Percentiles rank a stretch among this genome's conserved stretches.
Conservation (phyloP, 441 rosid species). For the Eruca vesicaria region DNA sequence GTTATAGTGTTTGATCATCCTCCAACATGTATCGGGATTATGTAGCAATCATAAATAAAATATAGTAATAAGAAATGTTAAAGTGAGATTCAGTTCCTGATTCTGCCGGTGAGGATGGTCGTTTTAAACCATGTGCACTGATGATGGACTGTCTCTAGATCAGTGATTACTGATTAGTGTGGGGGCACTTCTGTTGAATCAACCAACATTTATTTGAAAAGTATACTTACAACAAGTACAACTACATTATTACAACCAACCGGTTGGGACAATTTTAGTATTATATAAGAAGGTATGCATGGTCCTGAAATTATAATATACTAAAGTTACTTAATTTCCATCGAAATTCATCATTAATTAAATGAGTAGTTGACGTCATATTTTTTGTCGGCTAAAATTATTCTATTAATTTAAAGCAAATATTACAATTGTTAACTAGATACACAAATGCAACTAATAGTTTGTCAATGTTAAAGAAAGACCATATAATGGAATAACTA, state of each 20-base stretch:
- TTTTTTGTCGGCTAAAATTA: neutral
- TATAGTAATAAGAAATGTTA: neutral
- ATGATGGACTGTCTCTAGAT: neutral
- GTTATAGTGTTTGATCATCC: neutral
- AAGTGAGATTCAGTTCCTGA: constrained; percentile 12
- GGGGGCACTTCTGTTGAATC: neutral
- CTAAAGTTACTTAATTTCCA: neutral
- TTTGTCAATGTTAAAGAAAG: neutral
- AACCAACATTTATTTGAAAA: neutral
- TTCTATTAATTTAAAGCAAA: neutral
- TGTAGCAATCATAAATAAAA: neutral
- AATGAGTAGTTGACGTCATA: neutral
- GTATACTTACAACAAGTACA: neutral
- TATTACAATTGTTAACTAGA: neutral
- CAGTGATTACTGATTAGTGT: neutral
- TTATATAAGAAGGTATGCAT: neutral
- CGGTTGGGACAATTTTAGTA: neutral
- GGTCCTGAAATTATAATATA: neutral
- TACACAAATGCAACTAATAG: neutral
- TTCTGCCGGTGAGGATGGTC: constrained; percentile 9
- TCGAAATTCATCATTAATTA: neutral
- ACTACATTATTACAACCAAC: neutral
- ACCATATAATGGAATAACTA: neutral
- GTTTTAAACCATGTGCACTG: constrained; percentile 11
- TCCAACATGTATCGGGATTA: constrained; percentile 5